Evolutionary conservation across 768 basidiomycete genomes (phyloP), one percentile per base, ranked within the genome.

Genomic region (Calocybe cyanea): DNA sequence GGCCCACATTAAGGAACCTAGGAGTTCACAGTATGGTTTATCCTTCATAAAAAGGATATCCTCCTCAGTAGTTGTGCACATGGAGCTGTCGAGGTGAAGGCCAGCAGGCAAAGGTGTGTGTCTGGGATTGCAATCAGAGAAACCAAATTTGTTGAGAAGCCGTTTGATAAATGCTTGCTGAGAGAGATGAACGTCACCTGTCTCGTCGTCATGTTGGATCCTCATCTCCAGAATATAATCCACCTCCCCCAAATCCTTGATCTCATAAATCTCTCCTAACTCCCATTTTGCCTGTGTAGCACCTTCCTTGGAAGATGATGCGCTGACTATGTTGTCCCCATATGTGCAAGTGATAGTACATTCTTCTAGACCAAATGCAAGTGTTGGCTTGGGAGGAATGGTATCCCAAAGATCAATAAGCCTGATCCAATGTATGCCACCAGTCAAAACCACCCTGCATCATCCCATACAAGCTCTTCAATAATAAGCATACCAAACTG

Each of bases 131-230:
- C 39, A 28, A 9, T 41, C n/a, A n/a, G n/a, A n/a, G n/a, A n/a
- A n/a, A n/a, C n/a, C n/a, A n/a, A n/a, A n/a, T n/a, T n/a, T n/a
- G 11, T 9, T 10, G 8, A 41, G 31, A n/a, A 32, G 8, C 9
- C 31, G 31, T n/a, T 32, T n/a, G 31, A 32, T 8, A 32, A 8
- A 32, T 8, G 31, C 31, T n/a, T n/a, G 8, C n/a, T 32, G 31
- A 8, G 31, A 32, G 9, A 32, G n/a, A 8, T 19, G 46, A 41
- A 70, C 55, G 14, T 58, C 65, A 0, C 49, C 41, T 2, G 43
- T 35, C 14, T 48, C 37, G 4, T 39, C 42, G 37, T 72, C 49
- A 4, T 61, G 36, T 4, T 31, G 38, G 46, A 72, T 2, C 6
- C 14, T 11, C 20, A 19, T 20, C 17, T 11, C 37, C 19, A 38